Percentiles rank a stretch among this genome's conserved stretches.
These are phyloP conservation scores for Clitopilus hobsonii DNA, from an alignment of 768 basidiomycete species.

Conservation along the genomic window DNA sequence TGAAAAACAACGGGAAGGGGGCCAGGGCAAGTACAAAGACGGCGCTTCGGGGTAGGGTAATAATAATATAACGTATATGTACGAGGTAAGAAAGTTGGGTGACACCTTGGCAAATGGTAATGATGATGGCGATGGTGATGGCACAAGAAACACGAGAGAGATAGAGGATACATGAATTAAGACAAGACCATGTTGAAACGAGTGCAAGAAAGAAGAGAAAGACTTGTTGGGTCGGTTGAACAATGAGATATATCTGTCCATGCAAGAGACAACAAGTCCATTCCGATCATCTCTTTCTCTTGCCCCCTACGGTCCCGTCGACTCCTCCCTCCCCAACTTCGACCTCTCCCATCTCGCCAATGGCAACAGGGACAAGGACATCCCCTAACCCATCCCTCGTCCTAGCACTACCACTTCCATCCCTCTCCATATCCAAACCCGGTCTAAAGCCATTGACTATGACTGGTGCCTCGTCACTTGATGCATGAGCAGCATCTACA, in stretches of 20 bases:
- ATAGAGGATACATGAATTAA: background rate
- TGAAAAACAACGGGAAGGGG: background rate
- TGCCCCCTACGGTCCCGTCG: slow-evolving; percentile 30
- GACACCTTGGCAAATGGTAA: background rate
- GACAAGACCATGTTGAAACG: background rate
- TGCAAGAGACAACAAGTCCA: background rate
- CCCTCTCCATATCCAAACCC: slow-evolving; percentile 9
- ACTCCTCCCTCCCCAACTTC: slow-evolving; percentile 12
- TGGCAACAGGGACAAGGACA: background rate
- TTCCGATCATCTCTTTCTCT: slow-evolving; percentile 29
- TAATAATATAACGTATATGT: background rate
- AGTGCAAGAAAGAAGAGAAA: background rate
- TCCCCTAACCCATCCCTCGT: background rate
- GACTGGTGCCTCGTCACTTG: background rate
- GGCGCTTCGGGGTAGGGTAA: background rate
- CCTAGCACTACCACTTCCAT: slow-evolving; percentile 5
- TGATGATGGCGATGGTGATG: background rate
- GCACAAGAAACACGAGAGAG: background rate
- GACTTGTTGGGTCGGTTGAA: background rate
- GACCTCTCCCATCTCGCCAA: slow-evolving; percentile 9
- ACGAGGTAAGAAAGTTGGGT: background rate
- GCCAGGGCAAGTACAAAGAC: too few species aligned
- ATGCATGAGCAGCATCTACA: background rate
- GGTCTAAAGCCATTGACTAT: background rate
- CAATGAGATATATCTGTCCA: background rate